Percentiles rank a stretch among this genome's conserved stretches.
phyloP scores from a whole-genome alignment of 192 early-diverging fungal genomes.

The Entophlyctis luteolus region DNA sequence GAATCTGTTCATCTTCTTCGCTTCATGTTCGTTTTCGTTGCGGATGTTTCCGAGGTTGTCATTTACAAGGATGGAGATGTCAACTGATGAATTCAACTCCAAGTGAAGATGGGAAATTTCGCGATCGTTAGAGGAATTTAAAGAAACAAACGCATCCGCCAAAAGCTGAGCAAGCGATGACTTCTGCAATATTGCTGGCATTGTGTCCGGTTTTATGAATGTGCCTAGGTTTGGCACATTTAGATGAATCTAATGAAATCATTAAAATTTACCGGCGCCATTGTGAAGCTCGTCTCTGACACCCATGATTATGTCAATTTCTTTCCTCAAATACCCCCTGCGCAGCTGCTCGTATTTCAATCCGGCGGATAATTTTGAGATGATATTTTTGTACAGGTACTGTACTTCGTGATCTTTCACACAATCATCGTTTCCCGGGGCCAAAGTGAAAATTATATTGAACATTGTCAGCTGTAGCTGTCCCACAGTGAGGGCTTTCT shows the following conservation, averaged over 20 bases:
- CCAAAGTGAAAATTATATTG: slow-evolving; percentile 74
- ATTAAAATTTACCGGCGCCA: slow-evolving; percentile 14
- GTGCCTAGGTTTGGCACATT: not conserved
- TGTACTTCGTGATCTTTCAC: slow-evolving; percentile 50
- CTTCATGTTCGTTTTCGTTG: too few relatives aligned
- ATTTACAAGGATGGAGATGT: slow-evolving; percentile 64
- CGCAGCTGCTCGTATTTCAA: slow-evolving; percentile 75
- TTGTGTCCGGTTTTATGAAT: slow-evolving; percentile 27
- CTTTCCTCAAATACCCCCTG: slow-evolving; percentile 68
- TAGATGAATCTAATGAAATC: not conserved
- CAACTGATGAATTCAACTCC: slow-evolving; percentile 73
- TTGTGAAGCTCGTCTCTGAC: slow-evolving; percentile 58
- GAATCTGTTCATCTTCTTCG: too few relatives aligned
- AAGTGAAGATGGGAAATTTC: slow-evolving; percentile 47
- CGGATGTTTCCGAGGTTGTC: too few relatives aligned
- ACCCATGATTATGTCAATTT: slow-evolving; percentile 68
- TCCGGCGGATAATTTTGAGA: slow-evolving; percentile 64
- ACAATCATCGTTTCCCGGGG: slow-evolving; percentile 11
- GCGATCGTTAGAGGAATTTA: slow-evolving; percentile 27
- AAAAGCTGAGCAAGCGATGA: slow-evolving; percentile 65
- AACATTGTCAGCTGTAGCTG: slow-evolving; percentile 64
- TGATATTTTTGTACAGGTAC: slow-evolving; percentile 65
- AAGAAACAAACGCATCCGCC: slow-evolving; percentile 53
- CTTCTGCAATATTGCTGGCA: slow-evolving; percentile 47
- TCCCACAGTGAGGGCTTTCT: not conserved